Evolutionary conservation across 1,284 basidiomycete genomes (phyloP), one percentile per base, ranked within the genome.

Genomic region (Retiboletus fuscus): DNA sequence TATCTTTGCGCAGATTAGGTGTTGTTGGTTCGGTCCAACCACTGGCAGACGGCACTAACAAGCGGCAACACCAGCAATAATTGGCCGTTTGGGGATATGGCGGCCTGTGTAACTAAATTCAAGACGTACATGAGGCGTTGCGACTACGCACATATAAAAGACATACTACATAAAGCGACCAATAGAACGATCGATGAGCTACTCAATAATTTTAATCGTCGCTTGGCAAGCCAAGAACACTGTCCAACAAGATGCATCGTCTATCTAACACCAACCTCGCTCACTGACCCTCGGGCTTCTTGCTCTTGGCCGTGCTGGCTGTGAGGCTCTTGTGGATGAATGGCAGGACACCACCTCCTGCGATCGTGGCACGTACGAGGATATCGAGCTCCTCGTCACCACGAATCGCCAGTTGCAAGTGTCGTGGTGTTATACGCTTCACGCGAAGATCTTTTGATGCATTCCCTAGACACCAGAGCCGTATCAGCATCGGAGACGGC

Each of bases 381-480:
- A 88, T 92, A 78, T 95, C 93, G 15, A 97, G 90, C 80, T 95
- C 97, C 81, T 98, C 96, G 83, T 99, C 97, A 65, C 97, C 97
- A 73, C 97, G 95, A 77, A 99, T 98, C 46, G 97, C 96, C 41
- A 96, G 89, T 82, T 97, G 95, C 76, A 97, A 83, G 84, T 97
- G 96, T 75, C 95, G 94, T 28, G 97, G 97, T 1, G 96, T 98
- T 83, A 99, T 98, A 82, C 97, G 95, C 85, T 98, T 98, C 60
- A 98, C 96, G 67, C 94, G 91, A 51, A 98, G 89, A 85, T 99
- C 97, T 82, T 98, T 98, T 16, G 96, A 97, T 34, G 97, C 97
- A 83, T 99, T 99, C 57, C 97, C 97, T 96, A 60, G 16, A n/a
- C n/a, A 61, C 15, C 39, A 8, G 13, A 60, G 1, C 10, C 20